These are phyloP conservation scores for Leccinum pellstonianum DNA, from an alignment of 768 basidiomycete genomes.

Conservation along the genomic window DNA sequence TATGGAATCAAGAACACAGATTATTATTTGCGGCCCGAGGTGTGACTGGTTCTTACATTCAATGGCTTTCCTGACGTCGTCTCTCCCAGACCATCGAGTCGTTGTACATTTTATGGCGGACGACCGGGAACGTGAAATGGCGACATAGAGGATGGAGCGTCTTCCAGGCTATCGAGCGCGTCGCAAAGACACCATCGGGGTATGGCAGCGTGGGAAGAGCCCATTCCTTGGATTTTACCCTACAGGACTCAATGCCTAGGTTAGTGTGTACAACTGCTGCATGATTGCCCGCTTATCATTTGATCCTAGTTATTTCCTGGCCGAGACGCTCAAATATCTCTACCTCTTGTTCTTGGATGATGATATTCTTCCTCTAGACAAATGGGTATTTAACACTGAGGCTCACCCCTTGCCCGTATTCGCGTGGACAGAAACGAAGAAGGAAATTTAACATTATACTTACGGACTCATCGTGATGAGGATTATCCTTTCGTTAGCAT, in stretches of 20 bases:
- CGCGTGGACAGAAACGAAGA: conserved; percentile 57
- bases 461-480: no score
- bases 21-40: conserved; percentile 74
- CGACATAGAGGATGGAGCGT: conserved; percentile 69
- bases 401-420: conserved; percentile 80
- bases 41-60: conserved; percentile 27
- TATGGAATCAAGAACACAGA: conserved; percentile 45
- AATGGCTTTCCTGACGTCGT: not conserved
- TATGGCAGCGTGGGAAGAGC: conserved; percentile 60
- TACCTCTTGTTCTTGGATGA: conserved; percentile 67
- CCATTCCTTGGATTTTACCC: conserved; percentile 37
- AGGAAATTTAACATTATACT: conserved; percentile 31
- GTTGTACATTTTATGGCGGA: conserved; percentile 67
- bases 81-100: conserved; percentile 64
- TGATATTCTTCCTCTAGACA: conserved; percentile 53
- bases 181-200: conserved; percentile 57
- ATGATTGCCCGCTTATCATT: not conserved
- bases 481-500: not conserved
- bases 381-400: conserved; percentile 67
- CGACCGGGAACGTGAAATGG: conserved; percentile 68
- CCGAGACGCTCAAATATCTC: conserved; percentile 69
- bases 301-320: conserved; percentile 47
- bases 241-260: conserved; percentile 74
- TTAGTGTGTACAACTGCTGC: conserved; percentile 29
- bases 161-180: conserved; percentile 62